These are phyloP conservation scores for Kluyveromyces siamensis DNA, from an alignment of 805 yeast genomes.

Conservation along the genomic window DNA sequence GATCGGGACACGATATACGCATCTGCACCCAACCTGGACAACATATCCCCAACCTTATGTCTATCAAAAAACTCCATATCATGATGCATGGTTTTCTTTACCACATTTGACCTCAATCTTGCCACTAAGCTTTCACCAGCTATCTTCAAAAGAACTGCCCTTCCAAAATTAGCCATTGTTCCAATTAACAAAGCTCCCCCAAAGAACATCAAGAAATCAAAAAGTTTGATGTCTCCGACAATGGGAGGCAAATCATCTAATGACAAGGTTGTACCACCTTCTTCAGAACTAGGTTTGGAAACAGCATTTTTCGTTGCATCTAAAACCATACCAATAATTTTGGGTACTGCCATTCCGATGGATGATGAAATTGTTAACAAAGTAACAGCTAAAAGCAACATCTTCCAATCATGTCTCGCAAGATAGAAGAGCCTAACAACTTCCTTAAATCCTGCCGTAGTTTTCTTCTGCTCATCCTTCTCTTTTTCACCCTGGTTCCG, in stretches of 20 bases:
- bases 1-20: slow-evolving; percentile 84
- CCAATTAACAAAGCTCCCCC: slow-evolving; percentile 56
- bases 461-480: background rate
- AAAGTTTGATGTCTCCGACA: slow-evolving; percentile 46
- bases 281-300: slow-evolving; percentile 8
- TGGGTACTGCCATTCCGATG: slow-evolving; percentile 46
- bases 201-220: slow-evolving; percentile 51
- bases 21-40: slow-evolving; percentile 82
- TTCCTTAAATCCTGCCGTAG: slow-evolving; percentile 25
- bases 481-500: background rate
- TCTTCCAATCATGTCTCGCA: slow-evolving; percentile 37
- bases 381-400: slow-evolving; percentile 35
- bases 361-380: slow-evolving; percentile 40
- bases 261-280: slow-evolving; percentile 18
- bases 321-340: slow-evolving; percentile 45
- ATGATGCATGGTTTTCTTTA: slow-evolving; percentile 70
- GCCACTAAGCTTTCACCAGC: slow-evolving; percentile 87
- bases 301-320: slow-evolving; percentile 37
- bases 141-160: slow-evolving; percentile 42
- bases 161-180: slow-evolving; percentile 61
- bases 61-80: slow-evolving; percentile 90
- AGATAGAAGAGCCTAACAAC: slow-evolving; percentile 33
- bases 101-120: slow-evolving; percentile 66
- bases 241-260: slow-evolving; percentile 27
- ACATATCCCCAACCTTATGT: slow-evolving; percentile 91